Percentiles rank a stretch among this genome's conserved stretches.
phyloP scores from a whole-genome alignment of 176 grass and related monocot genomes.

The Avena atlantica region DNA sequence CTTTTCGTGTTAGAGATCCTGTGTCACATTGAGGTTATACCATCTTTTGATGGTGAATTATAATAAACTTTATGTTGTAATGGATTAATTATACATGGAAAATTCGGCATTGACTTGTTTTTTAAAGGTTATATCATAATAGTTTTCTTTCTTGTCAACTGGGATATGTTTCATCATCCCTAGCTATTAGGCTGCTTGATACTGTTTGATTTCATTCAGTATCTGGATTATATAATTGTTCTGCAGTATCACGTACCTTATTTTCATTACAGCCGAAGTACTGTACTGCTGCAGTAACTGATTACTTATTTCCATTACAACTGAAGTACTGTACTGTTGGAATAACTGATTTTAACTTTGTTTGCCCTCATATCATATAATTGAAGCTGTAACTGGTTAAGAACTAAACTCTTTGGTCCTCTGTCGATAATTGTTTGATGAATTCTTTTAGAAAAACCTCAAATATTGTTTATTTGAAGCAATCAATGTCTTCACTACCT shows the following conservation, averaged over 20 bases:
- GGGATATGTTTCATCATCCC: constrained; percentile 9
- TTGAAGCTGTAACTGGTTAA: constrained; percentile 17
- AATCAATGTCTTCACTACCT: constrained; percentile 9
- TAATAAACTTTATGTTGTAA: background rate
- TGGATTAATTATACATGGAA: constrained; percentile 16
- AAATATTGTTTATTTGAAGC: constrained; percentile 33
- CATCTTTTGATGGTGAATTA: constrained; percentile 30
- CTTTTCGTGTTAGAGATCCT: constrained; percentile 24
- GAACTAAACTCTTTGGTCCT: constrained; percentile 33
- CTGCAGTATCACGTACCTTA: background rate
- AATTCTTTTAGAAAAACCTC: background rate
- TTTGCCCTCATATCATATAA: constrained; percentile 28
- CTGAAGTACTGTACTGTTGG: constrained; percentile 10
- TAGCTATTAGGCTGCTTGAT: constrained; percentile 16
- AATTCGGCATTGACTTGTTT: background rate
- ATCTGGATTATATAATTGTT: constrained; percentile 12
- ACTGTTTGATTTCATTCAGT: constrained; percentile 36
- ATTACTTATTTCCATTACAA: constrained; percentile 9
- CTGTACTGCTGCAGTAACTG: background rate
- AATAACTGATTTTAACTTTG: constrained; percentile 10
- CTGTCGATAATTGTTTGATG: background rate
- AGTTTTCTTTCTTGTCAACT: constrained; percentile 27
- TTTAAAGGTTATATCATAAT: constrained; percentile 25
- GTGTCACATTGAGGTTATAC: constrained; percentile 16
- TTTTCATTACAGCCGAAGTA: constrained; percentile 2